phyloP scores from a whole-genome alignment of 441 rosid species.

The Theobroma grandiflorum region DNA sequence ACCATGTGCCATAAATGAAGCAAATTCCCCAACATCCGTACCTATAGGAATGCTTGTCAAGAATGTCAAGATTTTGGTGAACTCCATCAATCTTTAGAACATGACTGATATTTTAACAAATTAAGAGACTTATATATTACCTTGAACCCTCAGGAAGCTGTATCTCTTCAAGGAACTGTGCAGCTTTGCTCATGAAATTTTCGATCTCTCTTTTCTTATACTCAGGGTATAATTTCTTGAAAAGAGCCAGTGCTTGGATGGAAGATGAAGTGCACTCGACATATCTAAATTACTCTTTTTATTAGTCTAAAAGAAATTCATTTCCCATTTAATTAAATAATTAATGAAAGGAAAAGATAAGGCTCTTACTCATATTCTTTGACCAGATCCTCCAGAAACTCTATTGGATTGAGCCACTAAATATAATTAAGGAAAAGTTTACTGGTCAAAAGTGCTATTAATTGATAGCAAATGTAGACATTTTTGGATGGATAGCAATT shows the following conservation, averaged over 20 bases:
- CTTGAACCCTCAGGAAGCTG: constrained; percentile 66
- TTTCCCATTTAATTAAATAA: too few relatives aligned
- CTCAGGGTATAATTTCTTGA: constrained; percentile 54
- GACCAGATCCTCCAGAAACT: constrained; percentile 60
- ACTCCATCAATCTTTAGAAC: background rate
- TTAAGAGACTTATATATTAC: constrained; percentile 26
- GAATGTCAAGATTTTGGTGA: background rate
- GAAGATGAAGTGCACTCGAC: constrained; percentile 66
- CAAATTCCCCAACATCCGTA: constrained; percentile 81
- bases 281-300: too few relatives aligned
- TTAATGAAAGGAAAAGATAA: too few relatives aligned
- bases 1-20: constrained; percentile 68
- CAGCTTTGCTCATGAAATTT: constrained; percentile 46
- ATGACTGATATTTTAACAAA: background rate
- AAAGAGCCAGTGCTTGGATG: constrained; percentile 52
- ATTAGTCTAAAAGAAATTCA: too few relatives aligned
- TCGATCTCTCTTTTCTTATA: constrained; percentile 58
- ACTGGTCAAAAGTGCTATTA: too few relatives aligned
- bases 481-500: too few relatives aligned
- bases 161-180: constrained; percentile 42
- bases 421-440: background rate
- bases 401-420: constrained; percentile 48
- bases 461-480: background rate
- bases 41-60: constrained; percentile 37
- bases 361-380: too few relatives aligned